Evolutionary conservation across 371 early-diverging fungal species (phyloP), one percentile per base, ranked within the genome.

Genomic region (Encephalitozoon hellem): DNA sequence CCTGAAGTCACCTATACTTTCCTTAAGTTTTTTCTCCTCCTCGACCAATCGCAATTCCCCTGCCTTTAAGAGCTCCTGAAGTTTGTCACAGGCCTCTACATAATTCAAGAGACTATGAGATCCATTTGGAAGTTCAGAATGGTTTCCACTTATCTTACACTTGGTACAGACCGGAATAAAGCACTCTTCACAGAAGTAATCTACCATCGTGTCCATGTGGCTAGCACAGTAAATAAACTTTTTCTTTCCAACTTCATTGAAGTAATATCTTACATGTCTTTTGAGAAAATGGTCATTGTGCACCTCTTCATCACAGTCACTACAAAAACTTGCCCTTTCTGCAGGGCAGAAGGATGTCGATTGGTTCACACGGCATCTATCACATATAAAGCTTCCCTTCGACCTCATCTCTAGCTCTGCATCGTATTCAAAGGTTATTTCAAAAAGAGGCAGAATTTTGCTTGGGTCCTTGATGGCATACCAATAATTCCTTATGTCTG

Each of bases 351-450:
- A 86, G 12, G 80, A 70, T 32, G 75, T 69, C 3, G 83, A 45
- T 4, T 63, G 54, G n/a, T 72, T 45, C 8, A 34, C 38, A 25
- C 73, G 43, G 51, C 86, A 86, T 49, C 67, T 76, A n/a, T 86
- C 82, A 42, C 86, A 86, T 5, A 75, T 2, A 51, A 76, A 68
- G 25, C 49, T 45, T n/a, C 73, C 75, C 52, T 76, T 82, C 26
- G 71, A 49, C 21, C 71, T 72, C 30, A 70, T 69, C 51, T 86
- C 86, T 39, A 84, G 67, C 26, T 73, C 77, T 12, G 59, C 71
- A 74, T 86, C 86, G 67, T 84, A 86, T 51, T 83, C 77, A 81
- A 86, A 86, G 0, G 66, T 71, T 11, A 86, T 71, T n/a, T 83
- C 80, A 69, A 69, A 81, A 12, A 86, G 38, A 1, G 82, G 76